These are phyloP conservation scores for Fomes fomentarius DNA, from an alignment of 1,284 basidiomycete genomes.

Conservation along the genomic window DNA sequence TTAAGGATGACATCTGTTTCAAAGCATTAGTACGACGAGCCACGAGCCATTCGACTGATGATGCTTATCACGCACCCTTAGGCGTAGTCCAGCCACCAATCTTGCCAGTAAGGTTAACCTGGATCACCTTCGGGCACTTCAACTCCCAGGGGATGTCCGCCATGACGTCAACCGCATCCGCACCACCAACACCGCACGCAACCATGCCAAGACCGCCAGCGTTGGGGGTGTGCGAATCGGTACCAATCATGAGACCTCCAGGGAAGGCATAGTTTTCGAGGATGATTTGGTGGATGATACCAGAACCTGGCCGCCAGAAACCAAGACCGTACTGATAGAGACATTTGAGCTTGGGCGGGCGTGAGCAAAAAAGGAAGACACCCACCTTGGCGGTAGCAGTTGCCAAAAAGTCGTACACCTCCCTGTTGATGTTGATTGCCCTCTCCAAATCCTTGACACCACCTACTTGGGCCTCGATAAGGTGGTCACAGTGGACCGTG, in stretches of 20 bases:
- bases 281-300: slow-evolving; percentile 98
- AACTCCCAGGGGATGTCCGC: slow-evolving; percentile 98
- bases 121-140: slow-evolving; percentile 98
- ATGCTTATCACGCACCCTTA: slow-evolving; percentile 66
- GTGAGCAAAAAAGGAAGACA: not conserved
- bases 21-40: not conserved
- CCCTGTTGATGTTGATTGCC: slow-evolving; percentile 95
- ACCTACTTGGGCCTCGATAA: slow-evolving; percentile 97
- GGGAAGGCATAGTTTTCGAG: slow-evolving; percentile 99
- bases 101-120: slow-evolving; percentile 96
- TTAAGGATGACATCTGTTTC: slow-evolving; percentile 89
- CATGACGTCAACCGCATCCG: slow-evolving; percentile 99
- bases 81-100: slow-evolving; percentile 97
- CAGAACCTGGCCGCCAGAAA: slow-evolving; percentile 99
- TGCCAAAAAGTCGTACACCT: slow-evolving; percentile 99
- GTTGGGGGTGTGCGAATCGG: slow-evolving; percentile 99
- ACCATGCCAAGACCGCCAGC: slow-evolving; percentile 99
- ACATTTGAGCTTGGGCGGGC: not conserved
- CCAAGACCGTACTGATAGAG: slow-evolving; percentile 86
- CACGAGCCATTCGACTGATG: slow-evolving; percentile 7
- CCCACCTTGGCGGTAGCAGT: slow-evolving; percentile 91
- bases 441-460: slow-evolving; percentile 93
- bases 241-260: slow-evolving; percentile 99
- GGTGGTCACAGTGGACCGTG: slow-evolving; percentile 98
- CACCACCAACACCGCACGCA: slow-evolving; percentile 98